These are phyloP conservation scores for Flaveria ramosissima DNA, from an alignment of 129 eudicot genomes.

Conservation along the genomic window DNA sequence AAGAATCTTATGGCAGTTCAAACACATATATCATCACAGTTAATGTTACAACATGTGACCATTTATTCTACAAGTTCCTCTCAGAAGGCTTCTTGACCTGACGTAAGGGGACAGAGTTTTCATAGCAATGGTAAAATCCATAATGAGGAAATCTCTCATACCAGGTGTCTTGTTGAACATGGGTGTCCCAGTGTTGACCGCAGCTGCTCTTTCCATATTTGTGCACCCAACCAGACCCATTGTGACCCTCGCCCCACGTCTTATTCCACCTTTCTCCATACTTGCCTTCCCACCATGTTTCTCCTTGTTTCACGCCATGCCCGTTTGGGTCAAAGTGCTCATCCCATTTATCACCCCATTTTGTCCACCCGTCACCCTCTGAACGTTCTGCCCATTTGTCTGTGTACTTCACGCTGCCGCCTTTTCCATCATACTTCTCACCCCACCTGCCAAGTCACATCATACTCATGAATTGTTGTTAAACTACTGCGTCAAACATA, in stretches of 20 bases:
- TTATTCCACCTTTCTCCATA: conserved; percentile 89
- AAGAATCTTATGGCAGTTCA: no score
- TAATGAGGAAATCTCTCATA: conserved; percentile 85
- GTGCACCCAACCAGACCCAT: conserved; percentile 95
- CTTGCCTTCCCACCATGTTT: conserved; percentile 93
- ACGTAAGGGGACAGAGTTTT: conserved; percentile 76
- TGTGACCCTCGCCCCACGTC: conserved; percentile 96
- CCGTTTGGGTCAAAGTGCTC: conserved; percentile 70
- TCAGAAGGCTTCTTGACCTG: conserved; percentile 82
- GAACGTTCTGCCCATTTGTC: conserved; percentile 97
- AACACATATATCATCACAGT: not conserved
- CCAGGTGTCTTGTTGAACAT: conserved; percentile 80
- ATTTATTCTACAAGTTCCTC: not conserved
- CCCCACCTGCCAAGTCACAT: conserved; percentile 76
- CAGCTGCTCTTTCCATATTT: conserved; percentile 90
- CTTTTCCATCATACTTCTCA: conserved; percentile 85
- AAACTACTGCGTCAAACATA: no score
- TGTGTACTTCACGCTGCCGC: conserved; percentile 85
- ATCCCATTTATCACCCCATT: conserved; percentile 99
- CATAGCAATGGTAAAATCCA: conserved; percentile 76
- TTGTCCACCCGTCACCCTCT: conserved; percentile 81
- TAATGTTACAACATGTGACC: not conserved
- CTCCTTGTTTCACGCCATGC: conserved; percentile 92
- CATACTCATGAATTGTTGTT: not conserved
- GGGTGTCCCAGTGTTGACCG: conserved; percentile 98